phyloP scores from a whole-genome alignment of 1,139 yeast genomes.

The Blastobotrys indianensis region DNA sequence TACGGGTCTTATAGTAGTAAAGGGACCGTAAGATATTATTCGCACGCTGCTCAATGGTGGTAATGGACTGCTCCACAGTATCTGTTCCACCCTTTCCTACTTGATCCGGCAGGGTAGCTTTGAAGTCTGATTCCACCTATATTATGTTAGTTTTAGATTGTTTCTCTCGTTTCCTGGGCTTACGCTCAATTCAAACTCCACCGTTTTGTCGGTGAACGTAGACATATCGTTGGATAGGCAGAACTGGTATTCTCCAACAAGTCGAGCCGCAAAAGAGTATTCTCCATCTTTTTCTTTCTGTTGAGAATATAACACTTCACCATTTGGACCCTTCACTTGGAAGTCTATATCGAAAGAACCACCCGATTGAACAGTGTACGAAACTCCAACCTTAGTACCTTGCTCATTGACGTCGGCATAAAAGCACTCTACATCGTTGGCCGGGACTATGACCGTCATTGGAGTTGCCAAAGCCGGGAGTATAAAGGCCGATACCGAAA shows the following conservation, averaged over 20 bases:
- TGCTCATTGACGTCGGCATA: constrained; percentile 65
- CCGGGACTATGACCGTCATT: constrained; percentile 70
- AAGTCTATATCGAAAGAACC: constrained; percentile 84
- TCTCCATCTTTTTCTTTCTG: constrained; percentile 80
- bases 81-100: constrained; percentile 57
- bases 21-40: constrained; percentile 58
- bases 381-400: constrained; percentile 64
- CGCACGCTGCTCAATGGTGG: constrained; percentile 61
- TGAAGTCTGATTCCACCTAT: constrained; percentile 43
- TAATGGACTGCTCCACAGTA: constrained; percentile 40
- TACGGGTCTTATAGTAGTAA: constrained; percentile 87
- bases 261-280: constrained; percentile 63
- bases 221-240: constrained; percentile 88
- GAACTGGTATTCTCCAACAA: constrained; percentile 81
- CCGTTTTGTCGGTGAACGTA: constrained; percentile 77
- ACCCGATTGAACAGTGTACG: constrained; percentile 90
- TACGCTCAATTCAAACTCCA: constrained; percentile 71
- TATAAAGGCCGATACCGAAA: neutral
- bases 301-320: constrained; percentile 51
- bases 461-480: constrained; percentile 33
- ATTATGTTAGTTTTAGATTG: neutral
- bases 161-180: no score
- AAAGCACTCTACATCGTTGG: constrained; percentile 72
- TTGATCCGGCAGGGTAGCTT: constrained; percentile 55
- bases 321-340: constrained; percentile 62